Evolutionary conservation across 257 asterid genomes (phyloP), one percentile per base, ranked within the genome.

Genomic region (Nicotiana tomentosiformis): DNA sequence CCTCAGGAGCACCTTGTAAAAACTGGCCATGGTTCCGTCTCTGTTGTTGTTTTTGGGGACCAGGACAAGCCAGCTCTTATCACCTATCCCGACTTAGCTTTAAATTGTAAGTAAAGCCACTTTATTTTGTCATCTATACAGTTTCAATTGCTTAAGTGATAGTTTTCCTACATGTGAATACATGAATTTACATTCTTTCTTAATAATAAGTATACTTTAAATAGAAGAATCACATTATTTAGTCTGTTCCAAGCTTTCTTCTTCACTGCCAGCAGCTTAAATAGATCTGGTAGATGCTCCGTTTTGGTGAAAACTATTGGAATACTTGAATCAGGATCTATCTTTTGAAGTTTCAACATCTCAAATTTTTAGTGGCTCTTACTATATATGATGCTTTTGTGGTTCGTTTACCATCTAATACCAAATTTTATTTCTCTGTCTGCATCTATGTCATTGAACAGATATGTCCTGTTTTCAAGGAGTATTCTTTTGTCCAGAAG

Each of bases 41-140:
- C 99, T 18, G 98, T 96, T 86, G 80, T 92, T 65, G 93, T 96
- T 79, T 93, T 91, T 49, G 99, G 99, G 70, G 98, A 96, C 87
- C 98, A 80, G 82, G 99, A 93, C 90, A 96, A 94, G 88, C 98
- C 98, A 18, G 98, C 98, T 86, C 93, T 96, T 26, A 86, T 94
- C 78, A 96, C 98, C 18, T 96, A 94, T 88, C 99, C 99, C 30
- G 98, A 96, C 86, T 91, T 96, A 90, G 98, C 98, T 67, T 87
- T 94, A 82, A 94, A 96, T 86, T 89, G 99, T 96, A 87, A 96
- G 97, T 88, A 78, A 83, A 57, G 65, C 35, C 23, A 17, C 37
- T 83, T 66, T 62, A 81, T 46, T 43, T 35, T 78, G 74, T 88
- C 77, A 72, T 65, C 2, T 53, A 39, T 7, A 67, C 80, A 43